Evolutionary conservation across 257 asterid species (phyloP).

Genomic region (Penstemon eatonii): DNA sequence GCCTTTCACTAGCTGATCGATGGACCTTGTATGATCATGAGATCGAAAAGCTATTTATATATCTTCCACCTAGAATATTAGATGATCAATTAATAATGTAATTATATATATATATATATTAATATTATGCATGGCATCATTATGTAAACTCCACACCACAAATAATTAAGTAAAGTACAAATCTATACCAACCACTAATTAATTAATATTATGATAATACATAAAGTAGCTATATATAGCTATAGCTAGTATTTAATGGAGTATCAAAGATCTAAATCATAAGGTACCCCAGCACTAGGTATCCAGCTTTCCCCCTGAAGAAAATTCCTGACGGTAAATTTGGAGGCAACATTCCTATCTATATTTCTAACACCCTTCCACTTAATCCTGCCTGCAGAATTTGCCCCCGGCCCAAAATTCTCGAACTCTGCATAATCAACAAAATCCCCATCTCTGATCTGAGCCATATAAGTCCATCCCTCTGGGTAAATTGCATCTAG

Average conservation of each 20-base stretch:
- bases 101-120: too few species aligned
- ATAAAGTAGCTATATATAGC: too few species aligned
- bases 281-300: neutral
- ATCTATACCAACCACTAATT: too few species aligned
- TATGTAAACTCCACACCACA: too few species aligned
- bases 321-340: slow-evolving; percentile 10
- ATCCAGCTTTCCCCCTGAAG: neutral
- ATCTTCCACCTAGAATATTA: slow-evolving; percentile 47
- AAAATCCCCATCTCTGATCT: neutral
- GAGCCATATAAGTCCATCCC: neutral
- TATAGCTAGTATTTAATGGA: too few species aligned
- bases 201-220: too few species aligned
- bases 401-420: neutral
- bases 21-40: slow-evolving; percentile 94
- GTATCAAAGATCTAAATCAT: neutral
- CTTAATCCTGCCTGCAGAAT: neutral
- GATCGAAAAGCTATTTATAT: slow-evolving; percentile 64
- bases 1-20: slow-evolving; percentile 76
- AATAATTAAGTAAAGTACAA: too few species aligned
- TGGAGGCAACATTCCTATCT: neutral
- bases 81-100: slow-evolving; percentile 31
- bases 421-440: neutral
- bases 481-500: neutral
- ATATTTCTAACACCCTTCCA: neutral
- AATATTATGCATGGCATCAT: too few species aligned